These are phyloP conservation scores for Adansonia rubrostipa DNA, from an alignment of 441 rosid species.

Conservation along the genomic window DNA sequence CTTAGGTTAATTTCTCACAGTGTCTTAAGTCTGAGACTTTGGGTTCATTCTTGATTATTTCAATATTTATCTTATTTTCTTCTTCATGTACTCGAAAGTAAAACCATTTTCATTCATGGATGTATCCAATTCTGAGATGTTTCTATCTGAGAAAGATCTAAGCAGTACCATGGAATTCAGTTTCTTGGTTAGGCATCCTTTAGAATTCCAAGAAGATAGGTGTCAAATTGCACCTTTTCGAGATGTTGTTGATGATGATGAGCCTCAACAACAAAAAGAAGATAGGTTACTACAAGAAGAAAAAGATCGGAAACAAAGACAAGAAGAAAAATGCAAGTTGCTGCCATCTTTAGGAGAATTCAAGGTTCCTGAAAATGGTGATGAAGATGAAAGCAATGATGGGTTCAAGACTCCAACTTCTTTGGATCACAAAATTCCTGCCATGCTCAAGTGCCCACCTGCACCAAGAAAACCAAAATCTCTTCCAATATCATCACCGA, in stretches of 20 bases:
- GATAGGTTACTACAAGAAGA: constrained; percentile 15
- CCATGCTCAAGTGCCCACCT: constrained; percentile 59
- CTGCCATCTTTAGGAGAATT: constrained; percentile 38
- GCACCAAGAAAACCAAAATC: constrained; percentile 76
- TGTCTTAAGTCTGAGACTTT: background rate
- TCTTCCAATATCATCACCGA: constrained; percentile 36
- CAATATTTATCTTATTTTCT: background rate
- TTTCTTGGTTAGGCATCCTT: constrained; percentile 44
- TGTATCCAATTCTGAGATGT: constrained; percentile 46
- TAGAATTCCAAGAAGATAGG: constrained; percentile 33
- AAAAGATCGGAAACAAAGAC: background rate
- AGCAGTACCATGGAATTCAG: constrained; percentile 40
- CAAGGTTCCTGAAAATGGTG: constrained; percentile 35
- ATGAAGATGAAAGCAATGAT: constrained; percentile 30
- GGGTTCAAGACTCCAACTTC: constrained; percentile 81
- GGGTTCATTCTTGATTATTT: background rate
- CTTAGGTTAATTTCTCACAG: constrained; percentile 7
- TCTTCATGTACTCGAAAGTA: constrained; percentile 37
- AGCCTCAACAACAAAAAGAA: constrained; percentile 21
- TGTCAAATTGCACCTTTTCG: constrained; percentile 28
- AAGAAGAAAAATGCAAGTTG: constrained; percentile 40
- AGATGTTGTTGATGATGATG: constrained; percentile 18
- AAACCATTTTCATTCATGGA: constrained; percentile 36
- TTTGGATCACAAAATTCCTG: constrained; percentile 40
- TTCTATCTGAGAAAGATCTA: constrained; percentile 42